A percentile compares a stretch with the other conserved stretches of the same genome.
These are phyloP conservation scores for Pulveroboletus sp. DNA, from an alignment of 768 basidiomycete species.

Conservation along the genomic window DNA sequence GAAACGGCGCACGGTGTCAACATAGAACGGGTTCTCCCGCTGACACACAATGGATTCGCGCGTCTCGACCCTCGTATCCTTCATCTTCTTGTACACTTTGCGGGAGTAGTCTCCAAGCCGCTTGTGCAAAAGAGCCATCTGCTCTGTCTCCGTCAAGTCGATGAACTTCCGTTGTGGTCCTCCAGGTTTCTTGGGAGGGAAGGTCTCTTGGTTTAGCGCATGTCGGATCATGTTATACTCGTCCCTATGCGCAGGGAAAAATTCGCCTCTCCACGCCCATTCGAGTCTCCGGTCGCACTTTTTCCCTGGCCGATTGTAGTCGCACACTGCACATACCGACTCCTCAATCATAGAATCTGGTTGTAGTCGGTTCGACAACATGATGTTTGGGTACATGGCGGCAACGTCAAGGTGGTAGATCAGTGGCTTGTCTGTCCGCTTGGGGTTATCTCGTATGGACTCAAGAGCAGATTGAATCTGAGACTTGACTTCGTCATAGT, in stretches of 20 bases:
- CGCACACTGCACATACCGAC: slow-evolving; percentile 94
- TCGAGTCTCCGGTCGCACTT: slow-evolving; percentile 88
- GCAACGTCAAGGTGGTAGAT: slow-evolving; percentile 99
- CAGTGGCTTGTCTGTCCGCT: slow-evolving; percentile 84
- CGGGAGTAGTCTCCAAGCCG: slow-evolving; percentile 97
- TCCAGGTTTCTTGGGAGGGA: slow-evolving; percentile 75
- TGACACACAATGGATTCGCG: slow-evolving; percentile 96
- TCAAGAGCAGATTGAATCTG: slow-evolving; percentile 77
- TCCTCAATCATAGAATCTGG: slow-evolving; percentile 98
- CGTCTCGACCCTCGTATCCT: slow-evolving; percentile 93
- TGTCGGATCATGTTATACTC: slow-evolving; percentile 99
- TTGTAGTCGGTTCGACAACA: slow-evolving; percentile 98
- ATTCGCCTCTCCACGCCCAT: slow-evolving; percentile 99
- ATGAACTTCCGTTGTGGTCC: slow-evolving; percentile 73
- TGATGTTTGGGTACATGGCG: slow-evolving; percentile 99
- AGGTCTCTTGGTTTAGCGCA: slow-evolving; percentile 89
- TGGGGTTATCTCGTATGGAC: slow-evolving; percentile 85
- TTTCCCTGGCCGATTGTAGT: slow-evolving; percentile 96
- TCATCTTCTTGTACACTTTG: slow-evolving; percentile 97
- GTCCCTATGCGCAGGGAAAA: slow-evolving; percentile 94
- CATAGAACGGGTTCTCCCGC: slow-evolving; percentile 97
- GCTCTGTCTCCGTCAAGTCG: slow-evolving; percentile 80
- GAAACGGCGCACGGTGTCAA: slow-evolving; percentile 96
- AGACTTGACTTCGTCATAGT: slow-evolving; percentile 89
- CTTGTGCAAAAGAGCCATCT: slow-evolving; percentile 90